These are phyloP conservation scores for Coprinopsis cinerea DNA, from an alignment of 768 basidiomycete genomes.

Conservation along the genomic window DNA sequence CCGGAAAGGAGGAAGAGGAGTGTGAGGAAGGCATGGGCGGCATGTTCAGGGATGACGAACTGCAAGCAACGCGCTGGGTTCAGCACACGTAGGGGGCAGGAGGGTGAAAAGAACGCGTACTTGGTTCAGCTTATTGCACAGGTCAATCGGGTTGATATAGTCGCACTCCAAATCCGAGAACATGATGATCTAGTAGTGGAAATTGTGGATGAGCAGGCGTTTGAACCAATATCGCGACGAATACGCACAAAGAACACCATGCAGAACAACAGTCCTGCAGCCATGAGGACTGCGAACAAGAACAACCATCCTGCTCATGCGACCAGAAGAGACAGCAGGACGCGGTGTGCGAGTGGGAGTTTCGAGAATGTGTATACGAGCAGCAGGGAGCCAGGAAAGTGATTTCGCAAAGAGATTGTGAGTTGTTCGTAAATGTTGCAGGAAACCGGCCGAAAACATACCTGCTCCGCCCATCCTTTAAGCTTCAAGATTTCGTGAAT, in stretches of 20 bases:
- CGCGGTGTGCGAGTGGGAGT: too few relatives aligned
- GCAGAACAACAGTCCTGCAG: constrained; percentile 92
- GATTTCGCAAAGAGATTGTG: not conserved
- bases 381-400: too few relatives aligned
- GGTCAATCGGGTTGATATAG: constrained; percentile 99
- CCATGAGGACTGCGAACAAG: constrained; percentile 92
- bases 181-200: constrained; percentile 84
- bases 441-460: not conserved
- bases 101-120: constrained; percentile 39
- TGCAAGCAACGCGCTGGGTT: constrained; percentile 24
- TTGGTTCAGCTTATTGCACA: constrained; percentile 98
- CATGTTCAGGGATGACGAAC: constrained; percentile 98
- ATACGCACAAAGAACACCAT: constrained; percentile 97
- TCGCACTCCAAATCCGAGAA: constrained; percentile 99
- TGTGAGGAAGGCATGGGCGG: constrained; percentile 88
- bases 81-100: not conserved
- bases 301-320: constrained; percentile 80
- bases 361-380: too few relatives aligned
- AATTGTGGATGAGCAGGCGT: not conserved
- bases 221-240: not conserved
- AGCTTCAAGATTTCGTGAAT: not conserved
- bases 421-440: too few relatives aligned
- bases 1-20: constrained; percentile 88
- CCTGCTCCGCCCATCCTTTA: constrained; percentile 1
- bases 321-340: too few relatives aligned